Evolutionary conservation across 1,139 yeast genomes (phyloP).

Genomic region (Yamadazyma diospyri): DNA sequence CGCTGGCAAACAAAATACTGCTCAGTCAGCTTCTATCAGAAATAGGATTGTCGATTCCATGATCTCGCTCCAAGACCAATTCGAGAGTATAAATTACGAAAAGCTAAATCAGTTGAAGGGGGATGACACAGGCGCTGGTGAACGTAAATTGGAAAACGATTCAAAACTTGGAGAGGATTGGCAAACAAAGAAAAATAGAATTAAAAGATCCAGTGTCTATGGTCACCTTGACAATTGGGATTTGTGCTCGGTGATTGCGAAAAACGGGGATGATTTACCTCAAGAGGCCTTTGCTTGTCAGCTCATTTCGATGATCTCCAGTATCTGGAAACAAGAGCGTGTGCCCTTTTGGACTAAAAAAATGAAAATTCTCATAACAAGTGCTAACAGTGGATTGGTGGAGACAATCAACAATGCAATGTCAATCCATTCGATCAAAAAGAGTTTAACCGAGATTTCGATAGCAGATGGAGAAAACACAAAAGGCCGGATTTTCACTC

Average conservation of each 20-base stretch:
- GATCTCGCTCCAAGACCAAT: constrained; percentile 77
- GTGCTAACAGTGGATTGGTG: constrained; percentile 86
- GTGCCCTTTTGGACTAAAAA: constrained; percentile 85
- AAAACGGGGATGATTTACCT: constrained; percentile 91
- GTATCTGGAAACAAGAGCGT: constrained; percentile 68
- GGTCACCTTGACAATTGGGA: constrained; percentile 95
- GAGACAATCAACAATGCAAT: constrained; percentile 94
- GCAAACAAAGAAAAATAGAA: constrained; percentile 75
- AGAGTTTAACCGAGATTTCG: constrained; percentile 77
- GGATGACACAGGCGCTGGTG: constrained; percentile 59
- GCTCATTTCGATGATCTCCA: constrained; percentile 78
- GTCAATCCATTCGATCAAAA: constrained; percentile 89
- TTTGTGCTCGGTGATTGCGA: constrained; percentile 88
- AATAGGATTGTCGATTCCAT: constrained; percentile 80
- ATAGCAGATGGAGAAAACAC: constrained; percentile 62
- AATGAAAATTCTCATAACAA: constrained; percentile 88
- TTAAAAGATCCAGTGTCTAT: constrained; percentile 68
- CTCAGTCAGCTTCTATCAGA: constrained; percentile 71
- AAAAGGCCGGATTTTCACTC: constrained; percentile 64
- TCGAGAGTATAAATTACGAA: constrained; percentile 47
- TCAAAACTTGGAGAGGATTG: constrained; percentile 93
- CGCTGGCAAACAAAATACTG: constrained; percentile 63
- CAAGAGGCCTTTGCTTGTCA: constrained; percentile 99
- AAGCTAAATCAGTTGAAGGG: constrained; percentile 48
- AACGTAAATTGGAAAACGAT: constrained; percentile 86